Evolutionary conservation across 306 rosid genomes (phyloP), one percentile per base, ranked within the genome.

Genomic region (Purshia tridentata): DNA sequence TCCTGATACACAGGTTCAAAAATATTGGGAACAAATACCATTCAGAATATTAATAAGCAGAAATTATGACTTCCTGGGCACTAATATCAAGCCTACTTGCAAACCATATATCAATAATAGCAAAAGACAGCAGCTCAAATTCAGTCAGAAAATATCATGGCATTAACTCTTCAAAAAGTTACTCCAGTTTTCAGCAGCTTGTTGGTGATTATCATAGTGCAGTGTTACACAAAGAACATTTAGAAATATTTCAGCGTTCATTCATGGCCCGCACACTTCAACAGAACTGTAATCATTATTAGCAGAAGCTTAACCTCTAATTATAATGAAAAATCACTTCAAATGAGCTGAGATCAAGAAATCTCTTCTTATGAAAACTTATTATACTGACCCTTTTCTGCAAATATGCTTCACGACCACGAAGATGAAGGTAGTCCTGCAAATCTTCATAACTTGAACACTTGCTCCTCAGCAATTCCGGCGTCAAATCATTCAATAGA

Each of bases 351-450:
- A 73, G 39, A 10, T 64, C 39, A 6, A n/a, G 41, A 11, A 20
- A 23, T 9, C 13, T 12, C 18, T 60, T 35, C 46, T 60, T 6
- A 37, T 0, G 0, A 40, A 40, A n/a, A 15, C 23, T 55, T 20
- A 15, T 55, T 37, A 58, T 62, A 63, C 92, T 63, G 22, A 94
- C 99, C 95, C 86, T 87, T 83, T 89, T 94, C 83, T 87, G 90
- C 74, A 86, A 78, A 75, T 94, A 94, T 70, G 99, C 97, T 84
- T 94, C 90, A 56, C 86, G 85, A 45, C 99, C 97, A 47, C 93
- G 82, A 56, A 75, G 83, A 37, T 77, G 91, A 55, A 94, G 96
- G 77, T 89, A 91, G 72, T 78, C 83, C 78, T 56, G 88, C 83
- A 94, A 83, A 72, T 83, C 88, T 73, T 76, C 90, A 18, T 89